A percentile compares a stretch with the other conserved stretches of the same genome.
phyloP scores from a whole-genome alignment of 768 basidiomycete species.

The Boletus patriciae region DNA sequence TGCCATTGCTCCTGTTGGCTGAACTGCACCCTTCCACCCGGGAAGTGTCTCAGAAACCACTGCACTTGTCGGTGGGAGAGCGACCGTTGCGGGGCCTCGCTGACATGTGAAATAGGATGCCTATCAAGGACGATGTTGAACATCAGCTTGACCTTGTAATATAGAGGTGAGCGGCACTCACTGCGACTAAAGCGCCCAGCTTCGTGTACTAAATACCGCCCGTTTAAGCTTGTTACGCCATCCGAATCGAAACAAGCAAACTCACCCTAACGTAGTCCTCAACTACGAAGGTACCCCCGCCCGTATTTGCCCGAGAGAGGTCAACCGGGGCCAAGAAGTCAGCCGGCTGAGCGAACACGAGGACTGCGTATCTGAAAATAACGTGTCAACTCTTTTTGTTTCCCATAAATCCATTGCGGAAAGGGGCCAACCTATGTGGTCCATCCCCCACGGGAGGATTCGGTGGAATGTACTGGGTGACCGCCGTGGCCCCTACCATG shows the following conservation, averaged over 20 bases:
- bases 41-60: constrained; percentile 63
- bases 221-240: background rate
- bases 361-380: constrained; percentile 58
- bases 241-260: background rate
- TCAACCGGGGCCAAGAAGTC: constrained; percentile 61
- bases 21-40: constrained; percentile 20
- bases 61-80: constrained; percentile 58
- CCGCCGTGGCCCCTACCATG: constrained; percentile 43
- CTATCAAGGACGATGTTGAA: constrained; percentile 32
- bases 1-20: constrained; percentile 12
- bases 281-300: constrained; percentile 58
- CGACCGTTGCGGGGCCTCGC: constrained; percentile 56
- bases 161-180: constrained; percentile 30
- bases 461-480: constrained; percentile 73
- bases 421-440: constrained; percentile 61
- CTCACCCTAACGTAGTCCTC: constrained; percentile 55
- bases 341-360: constrained; percentile 63
- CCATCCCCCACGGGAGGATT: constrained; percentile 68
- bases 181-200: constrained; percentile 62
- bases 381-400: background rate
- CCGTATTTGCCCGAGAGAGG: constrained; percentile 48
- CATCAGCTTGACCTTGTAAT: constrained; percentile 1
- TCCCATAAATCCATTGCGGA: background rate
- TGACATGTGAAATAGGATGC: constrained; percentile 74
- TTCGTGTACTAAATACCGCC: constrained; percentile 42